A percentile compares a stretch with the other conserved stretches of the same genome.
Evolutionary conservation across 2,329 filamentous ascomycete genomes (phyloP).

Genomic region (Colletotrichum sp.): DNA sequence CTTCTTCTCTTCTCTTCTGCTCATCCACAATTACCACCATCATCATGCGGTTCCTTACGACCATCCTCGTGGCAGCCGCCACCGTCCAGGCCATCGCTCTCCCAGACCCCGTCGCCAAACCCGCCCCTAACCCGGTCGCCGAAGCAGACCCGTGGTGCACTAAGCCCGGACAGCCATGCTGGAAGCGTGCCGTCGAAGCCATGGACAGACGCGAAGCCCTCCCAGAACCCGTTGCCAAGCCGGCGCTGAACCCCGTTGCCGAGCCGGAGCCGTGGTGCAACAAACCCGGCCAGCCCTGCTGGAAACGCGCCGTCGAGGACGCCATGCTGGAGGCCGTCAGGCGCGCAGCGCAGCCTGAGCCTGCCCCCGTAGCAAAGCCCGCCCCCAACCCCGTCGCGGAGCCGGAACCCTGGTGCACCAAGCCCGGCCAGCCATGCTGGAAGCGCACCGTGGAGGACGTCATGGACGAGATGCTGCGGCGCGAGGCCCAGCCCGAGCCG

Average conservation of each 20-base stretch:
- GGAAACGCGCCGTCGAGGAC: slow-evolving; percentile 16
- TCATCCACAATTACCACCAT: not conserved
- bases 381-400: not conserved
- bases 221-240: not conserved
- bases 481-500: slow-evolving; percentile 23
- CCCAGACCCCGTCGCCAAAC: not conserved
- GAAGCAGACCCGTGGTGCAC: slow-evolving; percentile 28
- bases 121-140: not conserved
- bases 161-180: slow-evolving; percentile 22
- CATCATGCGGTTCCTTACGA: slow-evolving; percentile 33
- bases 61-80: slow-evolving; percentile 25
- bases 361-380: not conserved
- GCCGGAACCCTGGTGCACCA: slow-evolving; percentile 28
- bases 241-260: slow-evolving; percentile 7
- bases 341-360: slow-evolving; percentile 22
- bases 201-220: not conserved
- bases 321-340: slow-evolving; percentile 7
- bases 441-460: slow-evolving; percentile 22
- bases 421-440: slow-evolving; percentile 18
- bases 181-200: not conserved
- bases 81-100: slow-evolving; percentile 31
- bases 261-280: slow-evolving; percentile 28
- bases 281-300: slow-evolving; percentile 18
- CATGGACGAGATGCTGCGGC: not conserved
- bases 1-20: not conserved